phyloP scores from a whole-genome alignment of 2,329 filamentous ascomycete genomes.

The Aspergillus transmontanensis region DNA sequence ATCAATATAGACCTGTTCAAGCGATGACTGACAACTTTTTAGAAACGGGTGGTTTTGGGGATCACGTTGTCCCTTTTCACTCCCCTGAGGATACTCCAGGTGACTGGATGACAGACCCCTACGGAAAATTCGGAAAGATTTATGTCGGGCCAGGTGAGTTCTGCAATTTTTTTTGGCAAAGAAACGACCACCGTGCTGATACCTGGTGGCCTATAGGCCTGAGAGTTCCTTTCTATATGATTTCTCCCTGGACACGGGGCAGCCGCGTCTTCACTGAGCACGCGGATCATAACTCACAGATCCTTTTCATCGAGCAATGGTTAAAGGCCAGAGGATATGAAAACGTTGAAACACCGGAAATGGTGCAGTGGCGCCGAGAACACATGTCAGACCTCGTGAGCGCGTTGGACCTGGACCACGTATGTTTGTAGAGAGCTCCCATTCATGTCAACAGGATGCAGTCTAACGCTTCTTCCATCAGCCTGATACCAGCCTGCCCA shows the following conservation, averaged over 20 bases:
- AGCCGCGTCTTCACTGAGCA: slow-evolving; percentile 58
- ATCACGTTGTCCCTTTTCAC: slow-evolving; percentile 57
- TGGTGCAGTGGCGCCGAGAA: slow-evolving; percentile 49
- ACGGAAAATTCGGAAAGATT: slow-evolving; percentile 44
- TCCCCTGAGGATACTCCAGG: slow-evolving; percentile 53
- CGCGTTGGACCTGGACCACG: slow-evolving; percentile 49
- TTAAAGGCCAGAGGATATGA: slow-evolving; percentile 46
- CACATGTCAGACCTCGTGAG: slow-evolving; percentile 54
- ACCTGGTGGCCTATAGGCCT: slow-evolving; percentile 35
- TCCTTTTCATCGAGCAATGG: slow-evolving; percentile 58
- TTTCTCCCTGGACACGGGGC: slow-evolving; percentile 59
- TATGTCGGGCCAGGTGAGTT: slow-evolving; percentile 45
- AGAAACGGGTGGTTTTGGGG: slow-evolving; percentile 59
- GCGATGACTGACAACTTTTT: slow-evolving; percentile 11
- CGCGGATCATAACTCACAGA: slow-evolving; percentile 59
- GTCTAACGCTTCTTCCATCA: slow-evolving; percentile 17
- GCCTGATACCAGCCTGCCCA: slow-evolving; percentile 54
- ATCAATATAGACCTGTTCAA: neutral
- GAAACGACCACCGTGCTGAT: neutral
- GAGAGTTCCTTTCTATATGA: slow-evolving; percentile 58
- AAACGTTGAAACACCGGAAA: slow-evolving; percentile 45
- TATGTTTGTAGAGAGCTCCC: slow-evolving; percentile 14
- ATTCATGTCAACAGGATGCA: slow-evolving; percentile 21
- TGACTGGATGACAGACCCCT: slow-evolving; percentile 56
- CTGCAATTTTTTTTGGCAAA: neutral